These are phyloP conservation scores for Candida sojae DNA, from an alignment of 1,139 yeast genomes.

Conservation along the genomic window DNA sequence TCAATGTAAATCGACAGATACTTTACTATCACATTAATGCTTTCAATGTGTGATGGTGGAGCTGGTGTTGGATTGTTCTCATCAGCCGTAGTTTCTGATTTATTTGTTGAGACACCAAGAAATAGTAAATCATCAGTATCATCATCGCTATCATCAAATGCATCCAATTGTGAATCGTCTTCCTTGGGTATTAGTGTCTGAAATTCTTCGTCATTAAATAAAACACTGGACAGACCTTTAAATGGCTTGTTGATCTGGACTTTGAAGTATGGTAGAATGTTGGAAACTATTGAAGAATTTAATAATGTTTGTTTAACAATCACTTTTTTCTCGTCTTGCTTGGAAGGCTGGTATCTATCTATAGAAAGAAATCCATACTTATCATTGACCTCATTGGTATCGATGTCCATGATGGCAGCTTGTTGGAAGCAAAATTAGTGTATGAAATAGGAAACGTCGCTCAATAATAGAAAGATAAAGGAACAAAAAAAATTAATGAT, in stretches of 20 bases:
- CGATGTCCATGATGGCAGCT: neutral
- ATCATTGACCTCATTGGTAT: neutral
- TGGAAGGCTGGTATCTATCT: neutral
- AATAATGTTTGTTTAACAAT: constrained; percentile 37
- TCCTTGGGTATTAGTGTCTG: constrained; percentile 38
- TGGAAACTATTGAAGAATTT: constrained; percentile 37
- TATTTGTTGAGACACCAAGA: constrained; percentile 4
- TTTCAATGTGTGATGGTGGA: constrained; percentile 8
- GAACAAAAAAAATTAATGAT: neutral
- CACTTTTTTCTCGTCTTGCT: constrained; percentile 6
- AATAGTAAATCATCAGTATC: constrained; percentile 20
- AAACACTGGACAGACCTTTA: constrained; percentile 32
- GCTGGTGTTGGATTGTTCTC: neutral
- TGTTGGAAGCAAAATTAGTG: neutral
- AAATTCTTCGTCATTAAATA: constrained; percentile 42
- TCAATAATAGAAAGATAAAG: neutral
- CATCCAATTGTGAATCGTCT: constrained; percentile 43
- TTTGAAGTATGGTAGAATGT: constrained; percentile 33
- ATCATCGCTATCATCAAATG: constrained; percentile 39
- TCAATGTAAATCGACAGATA: constrained; percentile 36
- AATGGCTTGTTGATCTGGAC: constrained; percentile 36
- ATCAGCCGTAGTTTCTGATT: neutral
- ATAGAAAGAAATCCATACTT: constrained; percentile 9
- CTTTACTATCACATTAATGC: constrained; percentile 32
- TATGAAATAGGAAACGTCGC: too few relatives aligned